Percentiles rank a stretch among this genome's conserved stretches.
phyloP scores from a whole-genome alignment of 257 asterid species.

The Rhazya stricta region DNA sequence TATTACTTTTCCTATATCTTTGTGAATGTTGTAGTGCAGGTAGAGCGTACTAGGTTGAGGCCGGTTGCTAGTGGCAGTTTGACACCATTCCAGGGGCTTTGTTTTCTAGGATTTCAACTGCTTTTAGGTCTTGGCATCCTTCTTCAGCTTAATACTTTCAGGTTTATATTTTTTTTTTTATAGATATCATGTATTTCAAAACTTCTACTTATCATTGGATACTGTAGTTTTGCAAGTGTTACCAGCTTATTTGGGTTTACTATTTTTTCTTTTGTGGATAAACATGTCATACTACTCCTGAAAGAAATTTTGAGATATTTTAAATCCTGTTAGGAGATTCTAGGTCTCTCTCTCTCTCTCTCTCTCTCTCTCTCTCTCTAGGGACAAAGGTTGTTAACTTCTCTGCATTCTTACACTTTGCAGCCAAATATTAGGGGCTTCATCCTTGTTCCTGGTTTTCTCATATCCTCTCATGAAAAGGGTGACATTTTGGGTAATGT shows the following conservation, averaged over 20 bases:
- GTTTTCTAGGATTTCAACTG: slow-evolving; percentile 85
- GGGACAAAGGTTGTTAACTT: not conserved
- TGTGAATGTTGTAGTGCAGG: slow-evolving; percentile 49
- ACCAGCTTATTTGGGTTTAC: not conserved
- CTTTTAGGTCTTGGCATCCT: slow-evolving; percentile 86
- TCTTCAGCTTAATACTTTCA: slow-evolving; percentile 70
- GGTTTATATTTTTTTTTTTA: slow-evolving; percentile 36
- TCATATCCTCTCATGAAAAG: slow-evolving; percentile 95
- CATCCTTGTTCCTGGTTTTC: slow-evolving; percentile 81
- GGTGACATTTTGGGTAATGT: slow-evolving; percentile 74
- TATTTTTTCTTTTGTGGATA: not conserved
- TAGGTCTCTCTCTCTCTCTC: not conserved
- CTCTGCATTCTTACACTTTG: slow-evolving; percentile 21
- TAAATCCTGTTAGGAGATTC: not conserved
- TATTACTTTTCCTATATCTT: slow-evolving; percentile 3
- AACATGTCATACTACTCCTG: not conserved
- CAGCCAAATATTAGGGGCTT: slow-evolving; percentile 86
- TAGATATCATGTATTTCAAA: not conserved
- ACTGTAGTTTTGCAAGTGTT: not conserved
- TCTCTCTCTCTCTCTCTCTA: not conserved
- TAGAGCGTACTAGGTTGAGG: slow-evolving; percentile 80
- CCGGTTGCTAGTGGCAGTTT: slow-evolving; percentile 86
- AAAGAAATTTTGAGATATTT: not conserved
- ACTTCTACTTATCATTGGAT: not conserved
- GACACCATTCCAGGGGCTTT: slow-evolving; percentile 75